phyloP scores from a whole-genome alignment of 352 stramenopile genomes.

The Phytophthora constricta region DNA sequence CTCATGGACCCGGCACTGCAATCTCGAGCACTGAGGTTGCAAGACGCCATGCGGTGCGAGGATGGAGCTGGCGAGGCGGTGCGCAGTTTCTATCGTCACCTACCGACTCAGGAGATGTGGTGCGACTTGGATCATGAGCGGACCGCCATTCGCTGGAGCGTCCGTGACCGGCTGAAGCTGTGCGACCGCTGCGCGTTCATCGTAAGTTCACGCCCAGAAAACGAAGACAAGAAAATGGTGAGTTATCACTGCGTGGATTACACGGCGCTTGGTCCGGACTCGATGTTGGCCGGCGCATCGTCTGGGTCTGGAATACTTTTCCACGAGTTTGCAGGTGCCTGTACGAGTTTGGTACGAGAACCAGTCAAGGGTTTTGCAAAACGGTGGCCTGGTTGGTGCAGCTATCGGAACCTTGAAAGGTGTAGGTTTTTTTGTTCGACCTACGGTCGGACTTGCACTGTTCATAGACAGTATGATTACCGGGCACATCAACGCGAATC shows the following conservation, averaged over 20 bases:
- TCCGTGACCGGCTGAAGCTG: slow-evolving; percentile 41
- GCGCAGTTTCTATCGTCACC: slow-evolving; percentile 80
- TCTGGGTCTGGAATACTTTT: slow-evolving; percentile 29
- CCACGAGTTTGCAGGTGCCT: slow-evolving; percentile 43
- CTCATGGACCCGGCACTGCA: slow-evolving; percentile 57
- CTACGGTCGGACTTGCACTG: slow-evolving; percentile 33
- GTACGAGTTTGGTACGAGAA: slow-evolving; percentile 41
- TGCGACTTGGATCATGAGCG: slow-evolving; percentile 51
- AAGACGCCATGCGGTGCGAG: slow-evolving; percentile 70
- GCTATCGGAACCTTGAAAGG: slow-evolving; percentile 25
- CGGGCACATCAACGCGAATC: slow-evolving; percentile 41
- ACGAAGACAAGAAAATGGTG: slow-evolving; percentile 37
- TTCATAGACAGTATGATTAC: slow-evolving; percentile 46
- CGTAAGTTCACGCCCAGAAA: slow-evolving; percentile 34
- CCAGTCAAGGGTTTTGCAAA: slow-evolving; percentile 24
- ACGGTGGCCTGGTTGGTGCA: slow-evolving; percentile 12
- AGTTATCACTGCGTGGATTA: slow-evolving; percentile 52
- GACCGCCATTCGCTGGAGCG: slow-evolving; percentile 43
- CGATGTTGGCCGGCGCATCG: slow-evolving; percentile 40
- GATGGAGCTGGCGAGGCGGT: slow-evolving; percentile 86
- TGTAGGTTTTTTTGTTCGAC: slow-evolving; percentile 30
- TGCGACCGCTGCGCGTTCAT: slow-evolving; percentile 49
- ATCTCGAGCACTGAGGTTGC: slow-evolving; percentile 49
- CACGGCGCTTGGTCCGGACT: slow-evolving; percentile 50
- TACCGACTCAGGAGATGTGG: slow-evolving; percentile 88